Conservation (phyloP, 116 monocot species). For the Thalassia testudinum region DNA sequence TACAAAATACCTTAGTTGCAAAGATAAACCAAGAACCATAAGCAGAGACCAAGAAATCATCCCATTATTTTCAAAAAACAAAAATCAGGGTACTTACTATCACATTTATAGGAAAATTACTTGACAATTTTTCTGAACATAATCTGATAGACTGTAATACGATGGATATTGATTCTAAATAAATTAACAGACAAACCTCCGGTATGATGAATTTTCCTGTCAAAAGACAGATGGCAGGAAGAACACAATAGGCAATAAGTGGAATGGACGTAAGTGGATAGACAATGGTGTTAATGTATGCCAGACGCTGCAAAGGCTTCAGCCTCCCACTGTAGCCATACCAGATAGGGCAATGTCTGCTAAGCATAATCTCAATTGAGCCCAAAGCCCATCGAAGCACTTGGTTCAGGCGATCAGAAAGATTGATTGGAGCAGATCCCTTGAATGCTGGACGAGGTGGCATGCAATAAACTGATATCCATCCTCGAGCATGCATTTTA, state of each 20-base stretch:
- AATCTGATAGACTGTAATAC: too few species aligned
- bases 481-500: slow-evolving; percentile 71
- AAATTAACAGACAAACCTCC: slow-evolving; percentile 42
- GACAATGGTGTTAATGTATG: slow-evolving; percentile 57
- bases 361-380: slow-evolving; percentile 58
- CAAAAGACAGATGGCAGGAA: slow-evolving; percentile 62
- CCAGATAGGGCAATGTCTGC: slow-evolving; percentile 73
- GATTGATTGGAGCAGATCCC: slow-evolving; percentile 70
- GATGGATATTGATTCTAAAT: too few species aligned
- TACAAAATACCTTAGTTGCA: too few species aligned
- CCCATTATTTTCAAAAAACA: too few species aligned
- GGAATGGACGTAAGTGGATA: slow-evolving; percentile 71
- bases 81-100: too few species aligned
- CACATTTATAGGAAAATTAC: too few species aligned
- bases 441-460: slow-evolving; percentile 59
- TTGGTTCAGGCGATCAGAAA: slow-evolving; percentile 71
- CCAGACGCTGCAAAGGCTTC: slow-evolving; percentile 32
- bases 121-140: too few species aligned
- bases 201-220: slow-evolving; percentile 66
- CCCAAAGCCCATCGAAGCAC: slow-evolving; percentile 72
- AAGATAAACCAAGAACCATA: too few species aligned
- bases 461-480: slow-evolving; percentile 77
- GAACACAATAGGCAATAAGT: slow-evolving; percentile 53
- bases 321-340: slow-evolving; percentile 42
- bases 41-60: too few species aligned